A percentile compares a stretch with the other conserved stretches of the same genome.
Conservation (phyloP, 345 rosid genomes). For the Excoecaria cochinchinensis region DNA sequence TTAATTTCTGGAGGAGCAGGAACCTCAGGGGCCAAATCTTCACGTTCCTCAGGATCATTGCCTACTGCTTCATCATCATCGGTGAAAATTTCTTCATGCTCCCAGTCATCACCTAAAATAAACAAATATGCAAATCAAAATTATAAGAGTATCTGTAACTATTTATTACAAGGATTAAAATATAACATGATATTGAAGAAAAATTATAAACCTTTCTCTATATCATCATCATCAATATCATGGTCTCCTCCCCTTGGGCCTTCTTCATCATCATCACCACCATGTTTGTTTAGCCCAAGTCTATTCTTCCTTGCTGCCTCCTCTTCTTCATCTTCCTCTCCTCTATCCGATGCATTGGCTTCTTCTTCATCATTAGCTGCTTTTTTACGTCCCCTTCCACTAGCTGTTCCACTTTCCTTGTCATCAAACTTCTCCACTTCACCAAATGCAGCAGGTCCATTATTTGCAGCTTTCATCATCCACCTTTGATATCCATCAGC, state of each 20-base stretch:
- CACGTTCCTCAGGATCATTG: constrained; percentile 87
- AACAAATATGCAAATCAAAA: constrained; percentile 23
- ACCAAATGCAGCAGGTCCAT: constrained; percentile 93
- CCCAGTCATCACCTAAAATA: constrained; percentile 92
- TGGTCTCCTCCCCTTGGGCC: constrained; percentile 87
- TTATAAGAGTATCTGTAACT: background rate
- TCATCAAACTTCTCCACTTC: constrained; percentile 75
- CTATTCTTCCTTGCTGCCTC: constrained; percentile 85
- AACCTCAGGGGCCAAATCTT: constrained; percentile 87
- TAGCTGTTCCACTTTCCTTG: constrained; percentile 49
- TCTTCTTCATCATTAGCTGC: constrained; percentile 75
- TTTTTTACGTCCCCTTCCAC: constrained; percentile 82
- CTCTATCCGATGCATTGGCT: constrained; percentile 78
- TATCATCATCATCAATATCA: constrained; percentile 93
- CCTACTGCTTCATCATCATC: constrained; percentile 99
- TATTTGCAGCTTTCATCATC: constrained; percentile 98
- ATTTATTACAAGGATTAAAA: background rate
- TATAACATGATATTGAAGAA: background rate
- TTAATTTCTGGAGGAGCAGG: constrained; percentile 98
- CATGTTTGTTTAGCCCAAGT: constrained; percentile 70
- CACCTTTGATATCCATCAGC: constrained; percentile 98
- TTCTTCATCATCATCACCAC: constrained; percentile 89
- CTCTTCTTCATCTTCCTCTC: constrained; percentile 94
- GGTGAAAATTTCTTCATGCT: constrained; percentile 93
- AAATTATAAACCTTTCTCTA: constrained; percentile 72